Evolutionary conservation across 305 asterid species (phyloP).

Genomic region (Fraxinus ornus): DNA sequence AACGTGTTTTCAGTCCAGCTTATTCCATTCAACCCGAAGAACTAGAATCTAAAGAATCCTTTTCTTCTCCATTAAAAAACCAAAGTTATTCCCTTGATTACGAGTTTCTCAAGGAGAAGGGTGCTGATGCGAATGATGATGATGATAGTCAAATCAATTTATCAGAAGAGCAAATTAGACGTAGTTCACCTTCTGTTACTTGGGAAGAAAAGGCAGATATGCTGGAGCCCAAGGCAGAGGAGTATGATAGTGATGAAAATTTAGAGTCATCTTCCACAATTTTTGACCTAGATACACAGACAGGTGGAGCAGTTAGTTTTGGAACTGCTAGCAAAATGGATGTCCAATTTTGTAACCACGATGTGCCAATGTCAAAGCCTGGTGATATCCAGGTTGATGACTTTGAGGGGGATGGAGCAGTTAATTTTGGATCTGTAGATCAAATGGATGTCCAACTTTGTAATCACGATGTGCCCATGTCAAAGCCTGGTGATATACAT

Average conservation of each 20-base stretch:
- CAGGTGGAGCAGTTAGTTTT: constrained; percentile 32
- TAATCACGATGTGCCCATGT: constrained; percentile 28
- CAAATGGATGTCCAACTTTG: constrained; percentile 30
- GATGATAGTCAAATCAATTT: constrained; percentile 41
- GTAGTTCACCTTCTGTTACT: constrained; percentile 48
- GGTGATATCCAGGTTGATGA: constrained; percentile 44
- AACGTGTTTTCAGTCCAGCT: constrained; percentile 49
- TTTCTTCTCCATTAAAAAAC: constrained; percentile 48
- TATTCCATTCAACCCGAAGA: constrained; percentile 56
- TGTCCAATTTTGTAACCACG: constrained; percentile 28
- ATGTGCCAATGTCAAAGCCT: constrained; percentile 24
- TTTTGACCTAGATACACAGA: constrained; percentile 33
- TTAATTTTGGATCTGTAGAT: constrained; percentile 31
- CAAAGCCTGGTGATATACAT: constrained; percentile 31
- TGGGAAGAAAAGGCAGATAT: constrained; percentile 56
- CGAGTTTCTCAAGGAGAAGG: constrained; percentile 44
- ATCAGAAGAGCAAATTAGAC: constrained; percentile 52
- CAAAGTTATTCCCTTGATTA: constrained; percentile 47
- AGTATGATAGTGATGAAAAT: constrained; percentile 29
- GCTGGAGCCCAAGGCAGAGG: constrained; percentile 31
- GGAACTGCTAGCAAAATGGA: constrained; percentile 29
- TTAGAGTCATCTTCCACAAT: constrained; percentile 37
- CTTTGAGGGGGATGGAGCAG: constrained; percentile 37
- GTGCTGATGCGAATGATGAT: constrained; percentile 31
- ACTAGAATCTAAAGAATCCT: constrained; percentile 52